A percentile compares a stretch with the other conserved stretches of the same genome.
phyloP scores from a whole-genome alignment of 768 basidiomycete species.

The Termitomyces sp. region DNA sequence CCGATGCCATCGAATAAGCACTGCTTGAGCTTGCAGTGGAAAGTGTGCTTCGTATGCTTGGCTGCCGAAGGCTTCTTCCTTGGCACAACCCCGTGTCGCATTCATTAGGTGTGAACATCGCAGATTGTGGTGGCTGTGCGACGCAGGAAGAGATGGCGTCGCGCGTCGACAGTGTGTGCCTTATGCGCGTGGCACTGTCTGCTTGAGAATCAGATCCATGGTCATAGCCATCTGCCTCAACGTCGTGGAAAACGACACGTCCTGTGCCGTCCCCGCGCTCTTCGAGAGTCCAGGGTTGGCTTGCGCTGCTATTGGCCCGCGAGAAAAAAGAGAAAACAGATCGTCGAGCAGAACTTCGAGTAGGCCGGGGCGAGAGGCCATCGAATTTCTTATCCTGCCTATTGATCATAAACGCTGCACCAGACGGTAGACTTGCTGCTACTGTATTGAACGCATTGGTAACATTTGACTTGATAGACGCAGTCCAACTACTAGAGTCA shows the following conservation, averaged over 20 bases:
- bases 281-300: slow-evolving; percentile 37
- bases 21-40: slow-evolving; percentile 25
- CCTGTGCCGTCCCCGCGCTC: slow-evolving; percentile 36
- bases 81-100: slow-evolving; percentile 4
- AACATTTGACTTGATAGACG: slow-evolving; percentile 39
- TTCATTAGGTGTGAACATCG: slow-evolving; percentile 10
- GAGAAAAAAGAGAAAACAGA: slow-evolving; percentile 14
- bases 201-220: neutral
- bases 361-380: slow-evolving; percentile 22
- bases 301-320: slow-evolving; percentile 15
- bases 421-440: slow-evolving; percentile 35
- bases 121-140: slow-evolving; percentile 16
- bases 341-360: slow-evolving; percentile 17
- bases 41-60: slow-evolving; percentile 8
- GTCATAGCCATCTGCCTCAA: slow-evolving; percentile 13
- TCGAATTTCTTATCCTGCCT: slow-evolving; percentile 16
- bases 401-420: slow-evolving; percentile 8
- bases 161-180: slow-evolving; percentile 9
- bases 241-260: slow-evolving; percentile 32
- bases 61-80: slow-evolving; percentile 4
- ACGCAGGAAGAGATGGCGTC: slow-evolving; percentile 17
- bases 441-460: slow-evolving; percentile 49
- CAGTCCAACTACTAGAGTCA: slow-evolving; percentile 35
- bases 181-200: slow-evolving; percentile 2
- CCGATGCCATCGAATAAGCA: slow-evolving; percentile 23